Evolutionary conservation across 1,284 basidiomycete genomes (phyloP).

Genomic region (Sporisorium scitamineum): DNA sequence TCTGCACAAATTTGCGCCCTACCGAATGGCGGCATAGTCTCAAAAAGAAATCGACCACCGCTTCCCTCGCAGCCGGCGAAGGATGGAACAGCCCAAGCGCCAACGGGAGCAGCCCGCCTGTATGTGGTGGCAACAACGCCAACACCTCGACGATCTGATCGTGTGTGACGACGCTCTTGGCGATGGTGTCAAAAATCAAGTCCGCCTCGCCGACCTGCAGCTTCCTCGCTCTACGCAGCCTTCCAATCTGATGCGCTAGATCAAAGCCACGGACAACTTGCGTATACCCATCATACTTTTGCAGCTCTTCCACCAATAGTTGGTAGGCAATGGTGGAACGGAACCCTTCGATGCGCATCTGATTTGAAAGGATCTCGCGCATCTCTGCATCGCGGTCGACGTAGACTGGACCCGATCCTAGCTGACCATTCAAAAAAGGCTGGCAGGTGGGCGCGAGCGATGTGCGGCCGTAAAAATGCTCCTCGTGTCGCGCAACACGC

Average conservation of each 20-base stretch:
- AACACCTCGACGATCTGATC: conserved; percentile 90
- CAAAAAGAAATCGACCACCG: conserved; percentile 76
- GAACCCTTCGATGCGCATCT: conserved; percentile 83
- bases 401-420: conserved; percentile 80
- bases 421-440: conserved; percentile 69
- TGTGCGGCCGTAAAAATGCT: conserved; percentile 77
- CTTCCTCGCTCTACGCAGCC: conserved; percentile 76
- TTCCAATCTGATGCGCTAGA: conserved; percentile 78
- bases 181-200: conserved; percentile 80
- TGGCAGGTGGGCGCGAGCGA: conserved; percentile 76
- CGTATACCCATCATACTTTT: conserved; percentile 33
- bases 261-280: conserved; percentile 77
- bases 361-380: conserved; percentile 78
- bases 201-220: conserved; percentile 78
- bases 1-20: conserved; percentile 83
- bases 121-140: conserved; percentile 80
- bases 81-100: conserved; percentile 92
- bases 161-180: conserved; percentile 72
- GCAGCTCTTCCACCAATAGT: conserved; percentile 65
- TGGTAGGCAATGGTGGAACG: conserved; percentile 78
- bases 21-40: conserved; percentile 70
- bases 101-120: conserved; percentile 84
- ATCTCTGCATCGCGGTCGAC: conserved; percentile 75
- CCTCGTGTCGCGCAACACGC: conserved; percentile 82
- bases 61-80: conserved; percentile 78